These are phyloP conservation scores for Aureobasidium sp. DNA, from an alignment of 2,329 filamentous ascomycete species.

Conservation along the genomic window DNA sequence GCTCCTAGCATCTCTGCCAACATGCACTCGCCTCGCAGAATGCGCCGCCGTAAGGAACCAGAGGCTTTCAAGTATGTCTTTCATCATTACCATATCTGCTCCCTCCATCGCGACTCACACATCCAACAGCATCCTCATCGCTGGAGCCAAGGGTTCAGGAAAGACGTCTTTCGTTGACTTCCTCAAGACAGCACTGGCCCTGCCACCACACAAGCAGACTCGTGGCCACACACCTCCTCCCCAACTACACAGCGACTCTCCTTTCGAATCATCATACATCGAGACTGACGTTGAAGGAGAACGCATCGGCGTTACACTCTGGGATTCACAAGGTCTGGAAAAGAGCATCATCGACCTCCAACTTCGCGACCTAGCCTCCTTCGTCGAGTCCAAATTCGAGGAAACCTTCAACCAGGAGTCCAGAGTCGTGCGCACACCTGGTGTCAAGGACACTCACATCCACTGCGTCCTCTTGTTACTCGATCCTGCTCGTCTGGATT, in stretches of 20 bases:
- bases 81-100: background rate
- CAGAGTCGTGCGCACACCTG: slow-evolving; percentile 90
- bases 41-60: slow-evolving; percentile 91
- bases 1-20: slow-evolving; percentile 85
- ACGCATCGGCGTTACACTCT: slow-evolving; percentile 83
- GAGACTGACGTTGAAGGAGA: slow-evolving; percentile 93
- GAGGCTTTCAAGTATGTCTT: slow-evolving; percentile 91
- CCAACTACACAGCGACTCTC: slow-evolving; percentile 29
- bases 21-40: slow-evolving; percentile 84
- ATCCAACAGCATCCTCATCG: slow-evolving; percentile 67
- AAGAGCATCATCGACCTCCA: slow-evolving; percentile 94
- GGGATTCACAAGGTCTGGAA: slow-evolving; percentile 93
- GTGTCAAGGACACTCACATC: slow-evolving; percentile 92
- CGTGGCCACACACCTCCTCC: slow-evolving; percentile 16
- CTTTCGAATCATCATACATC: slow-evolving; percentile 79
- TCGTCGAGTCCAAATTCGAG: slow-evolving; percentile 96
- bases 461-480: slow-evolving; percentile 91
- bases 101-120: background rate
- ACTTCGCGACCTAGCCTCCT: slow-evolving; percentile 80
- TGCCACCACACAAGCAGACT: slow-evolving; percentile 69
- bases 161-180: slow-evolving; percentile 98
- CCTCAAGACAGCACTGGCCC: slow-evolving; percentile 74
- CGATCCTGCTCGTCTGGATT: slow-evolving; percentile 78
- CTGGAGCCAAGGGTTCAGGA: slow-evolving; percentile 79
- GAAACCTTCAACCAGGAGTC: slow-evolving; percentile 97